Conservation (phyloP, 257 asterid species). For the Nicotiana benthamiana region DNA sequence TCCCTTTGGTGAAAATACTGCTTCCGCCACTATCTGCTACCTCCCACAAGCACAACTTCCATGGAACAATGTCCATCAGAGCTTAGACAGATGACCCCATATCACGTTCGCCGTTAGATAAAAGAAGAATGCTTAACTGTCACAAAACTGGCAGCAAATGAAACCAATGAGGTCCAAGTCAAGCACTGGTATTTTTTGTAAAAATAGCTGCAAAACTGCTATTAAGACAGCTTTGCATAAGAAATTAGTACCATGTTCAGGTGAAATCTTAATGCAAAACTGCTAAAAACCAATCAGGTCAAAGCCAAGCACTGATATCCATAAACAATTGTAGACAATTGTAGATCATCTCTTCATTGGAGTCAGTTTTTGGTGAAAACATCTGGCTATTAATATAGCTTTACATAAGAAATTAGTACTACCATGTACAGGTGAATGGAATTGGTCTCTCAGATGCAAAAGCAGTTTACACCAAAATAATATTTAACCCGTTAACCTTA, state of each 20-base stretch:
- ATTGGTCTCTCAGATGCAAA: neutral
- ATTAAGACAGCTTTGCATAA: neutral
- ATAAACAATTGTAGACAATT: neutral
- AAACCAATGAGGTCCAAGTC: neutral
- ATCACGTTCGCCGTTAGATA: neutral
- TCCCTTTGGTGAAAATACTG: too few relatives aligned
- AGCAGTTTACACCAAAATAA: constrained; percentile 2
- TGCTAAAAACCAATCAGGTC: neutral
- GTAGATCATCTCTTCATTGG: neutral
- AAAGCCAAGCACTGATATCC: neutral
- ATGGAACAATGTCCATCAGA: neutral
- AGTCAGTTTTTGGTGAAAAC: neutral
- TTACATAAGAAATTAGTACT: neutral
- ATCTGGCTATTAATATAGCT: neutral
- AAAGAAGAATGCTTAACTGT: neutral
- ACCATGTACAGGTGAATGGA: neutral
- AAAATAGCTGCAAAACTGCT: neutral
- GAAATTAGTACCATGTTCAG: neutral
- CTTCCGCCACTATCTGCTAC: neutral
- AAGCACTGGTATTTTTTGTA: neutral
- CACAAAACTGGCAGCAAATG: neutral
- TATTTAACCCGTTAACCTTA: neutral
- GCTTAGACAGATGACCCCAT: neutral
- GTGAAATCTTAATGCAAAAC: neutral
- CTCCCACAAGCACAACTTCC: neutral